Conservation (phyloP, 352 stramenopile species). For the Phytophthora citricola region DNA sequence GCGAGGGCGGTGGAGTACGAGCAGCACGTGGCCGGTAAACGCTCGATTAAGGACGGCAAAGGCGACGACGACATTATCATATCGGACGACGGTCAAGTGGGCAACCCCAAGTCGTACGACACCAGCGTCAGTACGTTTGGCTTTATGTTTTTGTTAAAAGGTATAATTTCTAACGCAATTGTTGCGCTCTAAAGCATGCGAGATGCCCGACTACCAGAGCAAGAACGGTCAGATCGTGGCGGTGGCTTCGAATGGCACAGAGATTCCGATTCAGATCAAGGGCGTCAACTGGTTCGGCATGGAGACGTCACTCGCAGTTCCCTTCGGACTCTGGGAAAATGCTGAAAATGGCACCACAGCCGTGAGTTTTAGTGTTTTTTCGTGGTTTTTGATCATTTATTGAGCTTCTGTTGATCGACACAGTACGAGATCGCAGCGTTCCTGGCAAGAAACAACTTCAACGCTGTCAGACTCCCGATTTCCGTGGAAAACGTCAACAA, state of each 20-base stretch:
- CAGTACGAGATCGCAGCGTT: conserved; percentile 84
- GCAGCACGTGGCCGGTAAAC: conserved; percentile 36
- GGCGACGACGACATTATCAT: conserved; percentile 43
- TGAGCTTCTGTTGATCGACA: not conserved
- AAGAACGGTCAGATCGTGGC: conserved; percentile 73
- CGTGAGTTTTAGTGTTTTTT: conserved; percentile 13
- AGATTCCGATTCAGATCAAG: conserved; percentile 76
- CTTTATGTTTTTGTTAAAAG: not conserved
- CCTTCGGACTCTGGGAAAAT: conserved; percentile 85
- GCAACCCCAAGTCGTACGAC: conserved; percentile 73
- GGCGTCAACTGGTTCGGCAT: conserved; percentile 85
- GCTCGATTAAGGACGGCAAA: conserved; percentile 58
- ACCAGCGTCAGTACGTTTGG: conserved; percentile 38
- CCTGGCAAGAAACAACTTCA: conserved; percentile 86
- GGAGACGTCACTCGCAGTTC: conserved; percentile 69
- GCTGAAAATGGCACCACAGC: conserved; percentile 73
- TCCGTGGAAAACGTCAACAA: conserved; percentile 74
- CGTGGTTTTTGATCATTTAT: not conserved
- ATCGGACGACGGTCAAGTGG: conserved; percentile 60
- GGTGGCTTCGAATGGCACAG: conserved; percentile 70
- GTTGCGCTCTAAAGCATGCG: conserved; percentile 40
- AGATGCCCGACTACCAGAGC: conserved; percentile 77
- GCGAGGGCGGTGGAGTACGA: conserved; percentile 44
- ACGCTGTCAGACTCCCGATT: conserved; percentile 72
- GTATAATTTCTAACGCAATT: conserved; percentile 3